Evolutionary conservation across 768 basidiomycete species (phyloP).

Genomic region (Boletus rufocinnamomeus): DNA sequence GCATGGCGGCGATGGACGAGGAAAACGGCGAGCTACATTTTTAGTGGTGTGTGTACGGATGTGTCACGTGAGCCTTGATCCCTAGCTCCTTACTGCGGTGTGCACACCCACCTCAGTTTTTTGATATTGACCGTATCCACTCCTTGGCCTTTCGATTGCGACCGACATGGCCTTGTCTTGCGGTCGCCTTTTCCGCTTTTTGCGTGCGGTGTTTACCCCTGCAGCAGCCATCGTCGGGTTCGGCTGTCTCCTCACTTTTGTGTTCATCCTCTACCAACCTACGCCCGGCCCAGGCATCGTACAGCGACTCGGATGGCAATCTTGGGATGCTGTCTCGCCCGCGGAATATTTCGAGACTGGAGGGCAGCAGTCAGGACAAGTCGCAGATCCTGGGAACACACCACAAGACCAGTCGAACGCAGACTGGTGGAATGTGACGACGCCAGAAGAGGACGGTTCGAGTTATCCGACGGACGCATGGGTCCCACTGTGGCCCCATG

Average conservation of each 20-base stretch:
- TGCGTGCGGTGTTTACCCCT: constrained; percentile 59
- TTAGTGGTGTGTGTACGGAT: not conserved
- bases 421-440: constrained; percentile 23
- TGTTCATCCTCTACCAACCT: constrained; percentile 83
- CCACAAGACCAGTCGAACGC: constrained; percentile 10
- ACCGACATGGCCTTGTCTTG: constrained; percentile 43
- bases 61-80: no score
- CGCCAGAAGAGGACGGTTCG: constrained; percentile 51
- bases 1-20: constrained; percentile 24
- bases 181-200: constrained; percentile 48
- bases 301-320: constrained; percentile 85
- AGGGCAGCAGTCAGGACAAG: not conserved
- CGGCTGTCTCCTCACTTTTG: constrained; percentile 68
- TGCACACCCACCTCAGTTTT: not conserved
- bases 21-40: not conserved
- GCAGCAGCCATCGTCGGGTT: constrained; percentile 64
- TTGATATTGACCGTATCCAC: constrained; percentile 2
- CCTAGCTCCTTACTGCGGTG: no score
- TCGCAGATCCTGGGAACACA: not conserved
- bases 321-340: constrained; percentile 69
- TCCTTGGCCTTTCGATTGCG: not conserved
- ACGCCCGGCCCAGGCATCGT: constrained; percentile 66
- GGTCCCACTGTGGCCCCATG: constrained; percentile 31
- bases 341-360: constrained; percentile 5
- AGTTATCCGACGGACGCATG: constrained; percentile 69